These are phyloP conservation scores for Cadophora luteo-olivacea DNA, from an alignment of 2,329 filamentous ascomycete species.

Conservation along the genomic window DNA sequence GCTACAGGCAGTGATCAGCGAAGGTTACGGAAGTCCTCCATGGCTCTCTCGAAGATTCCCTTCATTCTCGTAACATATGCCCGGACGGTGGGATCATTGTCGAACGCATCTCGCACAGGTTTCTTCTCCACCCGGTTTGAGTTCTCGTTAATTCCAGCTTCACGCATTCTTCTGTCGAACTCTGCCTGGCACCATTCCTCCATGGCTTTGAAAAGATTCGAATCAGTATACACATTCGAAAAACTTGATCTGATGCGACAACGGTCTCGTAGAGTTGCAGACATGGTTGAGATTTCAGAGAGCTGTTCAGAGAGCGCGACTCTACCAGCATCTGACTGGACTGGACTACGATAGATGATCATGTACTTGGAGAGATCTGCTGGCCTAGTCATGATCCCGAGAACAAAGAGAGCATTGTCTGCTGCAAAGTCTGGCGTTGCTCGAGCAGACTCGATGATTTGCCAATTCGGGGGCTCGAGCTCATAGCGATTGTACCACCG, in stretches of 20 bases:
- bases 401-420: not conserved
- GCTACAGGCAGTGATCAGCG: not conserved
- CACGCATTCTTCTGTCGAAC: not conserved
- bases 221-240: not conserved
- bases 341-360: not conserved
- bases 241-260: not conserved
- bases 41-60: not conserved
- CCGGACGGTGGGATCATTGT: not conserved
- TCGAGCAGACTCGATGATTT: not conserved
- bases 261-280: not conserved
- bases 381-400: not conserved
- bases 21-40: not conserved
- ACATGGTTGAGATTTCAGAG: not conserved
- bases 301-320: not conserved
- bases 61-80: not conserved
- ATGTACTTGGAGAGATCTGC: not conserved
- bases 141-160: not conserved
- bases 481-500: not conserved
- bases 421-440: not conserved
- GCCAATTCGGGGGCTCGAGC: not conserved
- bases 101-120: not conserved
- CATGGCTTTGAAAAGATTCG: not conserved
- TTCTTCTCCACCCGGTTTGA: not conserved
- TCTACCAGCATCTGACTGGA: not conserved
- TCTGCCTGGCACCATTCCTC: not conserved